phyloP scores from a whole-genome alignment of 768 basidiomycete genomes.

The Psilocybe cubensis region DNA sequence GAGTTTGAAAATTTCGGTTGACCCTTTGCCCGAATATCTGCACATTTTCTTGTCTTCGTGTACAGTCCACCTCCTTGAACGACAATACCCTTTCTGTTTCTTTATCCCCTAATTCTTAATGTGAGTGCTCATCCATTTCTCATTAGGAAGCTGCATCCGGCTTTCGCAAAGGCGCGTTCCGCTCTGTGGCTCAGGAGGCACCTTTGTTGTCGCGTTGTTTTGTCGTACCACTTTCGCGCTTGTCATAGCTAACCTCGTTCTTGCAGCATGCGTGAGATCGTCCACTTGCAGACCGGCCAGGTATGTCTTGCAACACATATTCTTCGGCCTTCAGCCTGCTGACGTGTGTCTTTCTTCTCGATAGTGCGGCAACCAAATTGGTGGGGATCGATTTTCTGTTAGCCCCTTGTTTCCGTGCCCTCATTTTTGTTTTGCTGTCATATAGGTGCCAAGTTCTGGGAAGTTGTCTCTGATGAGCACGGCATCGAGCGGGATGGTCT shows the following conservation, averaged over 20 bases:
- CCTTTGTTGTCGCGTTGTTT: conserved; percentile 41
- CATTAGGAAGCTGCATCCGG: not conserved
- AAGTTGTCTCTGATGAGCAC: conserved; percentile 98
- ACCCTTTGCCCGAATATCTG: conserved; percentile 41
- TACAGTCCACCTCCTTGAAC: conserved; percentile 46
- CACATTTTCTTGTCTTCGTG: conserved; percentile 50
- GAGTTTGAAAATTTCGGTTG: conserved; percentile 46
- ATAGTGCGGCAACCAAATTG: conserved; percentile 99
- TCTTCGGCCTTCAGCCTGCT: conserved; percentile 18
- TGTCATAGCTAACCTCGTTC: conserved; percentile 32
- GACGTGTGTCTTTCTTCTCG: conserved; percentile 30
- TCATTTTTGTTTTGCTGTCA: conserved; percentile 16
- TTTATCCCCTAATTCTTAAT: conserved; percentile 40
- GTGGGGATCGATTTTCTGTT: conserved; percentile 48
- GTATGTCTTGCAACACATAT: conserved; percentile 50
- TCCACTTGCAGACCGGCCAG: conserved; percentile 99
- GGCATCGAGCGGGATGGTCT: conserved; percentile 92
- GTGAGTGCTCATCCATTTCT: conserved; percentile 34
- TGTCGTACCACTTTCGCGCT: conserved; percentile 50
- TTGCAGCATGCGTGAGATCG: conserved; percentile 96
- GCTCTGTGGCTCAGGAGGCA: conserved; percentile 16
- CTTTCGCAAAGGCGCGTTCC: conserved; percentile 21
- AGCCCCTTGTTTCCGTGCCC: conserved; percentile 15
- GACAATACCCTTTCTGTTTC: conserved; percentile 39
- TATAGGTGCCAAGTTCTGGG: conserved; percentile 94